phyloP scores from a whole-genome alignment of 306 rosid species.

The Vigna unguiculata region DNA sequence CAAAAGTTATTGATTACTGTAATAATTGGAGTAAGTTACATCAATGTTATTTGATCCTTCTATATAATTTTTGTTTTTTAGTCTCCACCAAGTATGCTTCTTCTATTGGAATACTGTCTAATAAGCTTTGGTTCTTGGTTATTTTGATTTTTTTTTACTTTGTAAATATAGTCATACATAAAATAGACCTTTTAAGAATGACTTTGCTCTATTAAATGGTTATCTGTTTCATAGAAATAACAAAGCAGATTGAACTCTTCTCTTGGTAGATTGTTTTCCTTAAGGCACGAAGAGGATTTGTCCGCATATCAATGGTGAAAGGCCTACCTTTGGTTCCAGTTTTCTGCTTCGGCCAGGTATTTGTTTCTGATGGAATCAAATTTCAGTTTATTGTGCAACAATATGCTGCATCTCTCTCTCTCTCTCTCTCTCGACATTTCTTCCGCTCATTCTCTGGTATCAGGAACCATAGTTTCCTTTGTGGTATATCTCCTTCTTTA shows the following conservation, averaged over 20 bases:
- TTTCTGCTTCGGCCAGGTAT: conserved; percentile 96
- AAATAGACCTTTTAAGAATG: conserved; percentile 36
- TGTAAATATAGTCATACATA: conserved; percentile 26
- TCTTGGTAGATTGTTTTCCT: conserved; percentile 71
- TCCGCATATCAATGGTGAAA: conserved; percentile 82
- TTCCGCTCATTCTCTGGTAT: neutral
- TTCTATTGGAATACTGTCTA: neutral
- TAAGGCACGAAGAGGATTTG: conserved; percentile 83
- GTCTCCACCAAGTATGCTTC: conserved; percentile 16
- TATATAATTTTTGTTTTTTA: neutral
- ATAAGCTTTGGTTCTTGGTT: conserved; percentile 23
- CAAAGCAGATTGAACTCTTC: conserved; percentile 17
- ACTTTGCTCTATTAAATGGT: conserved; percentile 28
- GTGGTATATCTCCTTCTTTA: neutral
- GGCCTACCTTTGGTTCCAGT: conserved; percentile 91
- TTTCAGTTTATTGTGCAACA: neutral
- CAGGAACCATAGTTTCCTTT: neutral
- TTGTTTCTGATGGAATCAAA: conserved; percentile 4
- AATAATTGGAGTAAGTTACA: too few relatives aligned
- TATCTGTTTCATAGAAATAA: conserved; percentile 7
- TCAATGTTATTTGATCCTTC: too few relatives aligned
- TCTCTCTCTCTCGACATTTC: neutral
- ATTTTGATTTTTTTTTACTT: conserved; percentile 23
- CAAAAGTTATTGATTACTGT: too few relatives aligned
- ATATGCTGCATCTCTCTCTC: neutral